Evolutionary conservation across 306 rosid species (phyloP).

Genomic region (Amphicarpaea edgeworthii): DNA sequence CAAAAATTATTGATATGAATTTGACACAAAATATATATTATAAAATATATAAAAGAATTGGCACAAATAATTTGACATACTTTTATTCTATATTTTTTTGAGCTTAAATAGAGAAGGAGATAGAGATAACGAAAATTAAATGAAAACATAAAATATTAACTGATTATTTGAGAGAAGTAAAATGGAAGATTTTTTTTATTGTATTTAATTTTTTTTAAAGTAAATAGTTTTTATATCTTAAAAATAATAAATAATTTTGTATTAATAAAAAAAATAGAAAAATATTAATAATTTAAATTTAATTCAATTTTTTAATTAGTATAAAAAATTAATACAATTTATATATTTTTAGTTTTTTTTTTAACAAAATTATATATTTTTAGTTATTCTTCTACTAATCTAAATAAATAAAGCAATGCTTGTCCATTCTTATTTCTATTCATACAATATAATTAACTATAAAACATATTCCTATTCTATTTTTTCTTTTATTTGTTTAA

Average conservation of each 20-base stretch:
- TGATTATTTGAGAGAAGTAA: not conserved
- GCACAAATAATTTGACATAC: not conserved
- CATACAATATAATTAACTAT: not conserved
- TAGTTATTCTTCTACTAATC: not conserved
- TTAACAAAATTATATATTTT: not conserved
- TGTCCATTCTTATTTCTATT: not conserved
- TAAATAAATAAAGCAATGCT: not conserved
- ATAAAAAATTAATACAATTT: not conserved
- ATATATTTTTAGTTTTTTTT: not conserved
- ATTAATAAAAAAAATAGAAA: not conserved
- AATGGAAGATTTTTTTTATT: not conserved
- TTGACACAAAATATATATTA: not conserved
- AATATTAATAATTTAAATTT: not conserved
- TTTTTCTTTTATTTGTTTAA: not conserved
- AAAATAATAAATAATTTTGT: not conserved
- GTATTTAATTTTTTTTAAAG: not conserved
- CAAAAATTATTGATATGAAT: conserved; percentile 18
- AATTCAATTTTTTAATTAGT: not conserved
- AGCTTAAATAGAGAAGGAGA: not conserved
- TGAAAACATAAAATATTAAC: not conserved
- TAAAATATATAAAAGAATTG: not conserved
- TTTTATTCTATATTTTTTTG: not conserved
- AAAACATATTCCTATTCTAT: not conserved
- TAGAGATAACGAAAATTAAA: not conserved
- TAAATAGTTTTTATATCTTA: not conserved